Evolutionary conservation across 345 rosid genomes (phyloP).

Genomic region (Eucalyptus polybractea): DNA sequence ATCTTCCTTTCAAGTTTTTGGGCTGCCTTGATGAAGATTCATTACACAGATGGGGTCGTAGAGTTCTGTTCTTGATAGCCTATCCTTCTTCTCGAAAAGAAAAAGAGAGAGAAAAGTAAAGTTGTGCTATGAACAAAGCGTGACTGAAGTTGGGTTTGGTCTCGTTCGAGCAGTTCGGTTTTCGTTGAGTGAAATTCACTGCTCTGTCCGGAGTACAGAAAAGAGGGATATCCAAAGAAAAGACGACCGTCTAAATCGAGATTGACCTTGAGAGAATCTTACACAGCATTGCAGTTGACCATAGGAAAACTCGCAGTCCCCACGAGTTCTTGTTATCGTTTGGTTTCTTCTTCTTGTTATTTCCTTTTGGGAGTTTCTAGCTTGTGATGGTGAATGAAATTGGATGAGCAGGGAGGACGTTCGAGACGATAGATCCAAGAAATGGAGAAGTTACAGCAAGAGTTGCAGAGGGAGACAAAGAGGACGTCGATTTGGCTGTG

Average conservation of each 20-base stretch:
- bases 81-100: not conserved
- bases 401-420: conserved; percentile 23
- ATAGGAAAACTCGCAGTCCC: too few relatives aligned
- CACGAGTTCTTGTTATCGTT: not conserved
- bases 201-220: not conserved
- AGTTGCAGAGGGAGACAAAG: conserved; percentile 45
- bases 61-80: not conserved
- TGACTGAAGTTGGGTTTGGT: not conserved
- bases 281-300: not conserved
- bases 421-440: conserved; percentile 54
- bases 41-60: not conserved
- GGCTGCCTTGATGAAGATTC: not conserved
- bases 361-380: not conserved
- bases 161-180: not conserved
- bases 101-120: not conserved
- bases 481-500: conserved; percentile 51
- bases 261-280: not conserved
- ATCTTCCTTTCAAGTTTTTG: not conserved
- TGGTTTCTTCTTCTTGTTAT: not conserved
- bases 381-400: not conserved
- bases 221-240: not conserved
- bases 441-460: conserved; percentile 27
- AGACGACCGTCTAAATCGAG: not conserved
- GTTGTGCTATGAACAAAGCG: not conserved
- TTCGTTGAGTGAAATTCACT: not conserved